Percentiles rank a stretch among this genome's conserved stretches.
These are phyloP conservation scores for Nelumbo lutea DNA, from an alignment of 164 flowering plant species.

Conservation along the genomic window DNA sequence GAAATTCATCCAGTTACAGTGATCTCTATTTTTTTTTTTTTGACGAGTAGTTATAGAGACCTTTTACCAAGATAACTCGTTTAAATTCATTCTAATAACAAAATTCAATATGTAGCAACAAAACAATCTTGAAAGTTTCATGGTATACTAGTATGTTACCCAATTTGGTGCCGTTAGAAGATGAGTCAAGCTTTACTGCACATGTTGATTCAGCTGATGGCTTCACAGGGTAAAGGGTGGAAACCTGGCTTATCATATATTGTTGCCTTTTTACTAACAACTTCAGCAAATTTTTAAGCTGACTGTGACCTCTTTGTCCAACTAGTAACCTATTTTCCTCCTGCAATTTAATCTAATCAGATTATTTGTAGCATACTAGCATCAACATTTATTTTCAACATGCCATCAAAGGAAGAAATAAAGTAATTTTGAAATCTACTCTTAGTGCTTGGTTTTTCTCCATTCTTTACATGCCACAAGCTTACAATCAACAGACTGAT, in stretches of 20 bases:
- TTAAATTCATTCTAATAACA: too few species aligned
- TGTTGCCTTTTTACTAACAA: conserved; percentile 72
- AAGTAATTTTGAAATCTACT: neutral
- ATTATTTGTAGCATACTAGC: too few species aligned
- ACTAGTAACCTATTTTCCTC: conserved; percentile 56
- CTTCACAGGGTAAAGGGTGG: conserved; percentile 82
- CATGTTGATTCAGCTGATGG: conserved; percentile 41
- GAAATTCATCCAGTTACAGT: too few species aligned
- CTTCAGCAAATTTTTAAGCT: conserved; percentile 51
- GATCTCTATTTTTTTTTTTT: too few species aligned
- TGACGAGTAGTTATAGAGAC: too few species aligned
- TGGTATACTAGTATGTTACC: conserved; percentile 32
- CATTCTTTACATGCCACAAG: too few species aligned
- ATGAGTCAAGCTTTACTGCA: conserved; percentile 66
- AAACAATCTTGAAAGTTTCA: neutral
- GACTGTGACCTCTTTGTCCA: conserved; percentile 66
- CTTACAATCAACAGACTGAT: too few species aligned
- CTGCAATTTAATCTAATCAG: conserved; percentile 29
- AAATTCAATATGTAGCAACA: too few species aligned
- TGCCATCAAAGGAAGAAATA: neutral
- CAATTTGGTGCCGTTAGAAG: conserved; percentile 40
- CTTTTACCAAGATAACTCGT: too few species aligned
- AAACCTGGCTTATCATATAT: conserved; percentile 74
- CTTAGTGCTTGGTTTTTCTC: too few species aligned
- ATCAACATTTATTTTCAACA: neutral